Evolutionary conservation across 805 yeast species (phyloP).

Genomic region (Saccharomycopsis capsularis): DNA sequence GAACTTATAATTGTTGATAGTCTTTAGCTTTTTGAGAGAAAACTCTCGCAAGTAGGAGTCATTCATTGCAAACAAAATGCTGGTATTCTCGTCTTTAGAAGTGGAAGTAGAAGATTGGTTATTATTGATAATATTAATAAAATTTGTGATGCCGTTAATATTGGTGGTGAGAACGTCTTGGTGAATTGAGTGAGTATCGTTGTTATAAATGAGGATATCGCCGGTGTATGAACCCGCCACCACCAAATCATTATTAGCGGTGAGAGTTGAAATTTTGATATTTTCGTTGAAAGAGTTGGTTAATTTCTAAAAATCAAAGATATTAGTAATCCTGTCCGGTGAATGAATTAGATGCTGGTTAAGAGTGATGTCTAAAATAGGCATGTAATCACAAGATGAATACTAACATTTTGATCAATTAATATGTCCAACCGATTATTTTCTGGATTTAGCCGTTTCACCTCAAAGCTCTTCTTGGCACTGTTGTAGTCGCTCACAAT

Average conservation of each 20-base stretch:
- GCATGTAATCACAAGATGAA: conserved; percentile 17
- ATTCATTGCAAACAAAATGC: conserved; percentile 43
- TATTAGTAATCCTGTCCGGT: background rate
- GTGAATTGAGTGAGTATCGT: conserved; percentile 27
- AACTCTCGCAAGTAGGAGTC: conserved; percentile 38
- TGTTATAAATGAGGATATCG: conserved; percentile 36
- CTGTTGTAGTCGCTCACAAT: conserved; percentile 13
- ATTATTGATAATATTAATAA: conserved; percentile 35
- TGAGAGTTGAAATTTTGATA: conserved; percentile 43
- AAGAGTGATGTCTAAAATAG: conserved; percentile 3
- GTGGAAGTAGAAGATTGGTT: conserved; percentile 22
- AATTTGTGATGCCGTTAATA: conserved; percentile 47
- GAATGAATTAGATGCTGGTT: background rate
- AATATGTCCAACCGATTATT: conserved; percentile 27
- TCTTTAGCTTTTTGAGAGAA: conserved; percentile 29
- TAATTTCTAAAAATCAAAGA: conserved; percentile 13
- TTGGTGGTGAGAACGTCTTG: conserved; percentile 37
- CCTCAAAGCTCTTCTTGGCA: conserved; percentile 11
- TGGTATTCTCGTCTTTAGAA: conserved; percentile 27
- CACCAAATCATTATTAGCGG: conserved; percentile 36
- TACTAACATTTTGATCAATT: conserved; percentile 30
- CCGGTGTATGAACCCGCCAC: conserved; percentile 53
- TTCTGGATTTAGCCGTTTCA: conserved; percentile 26
- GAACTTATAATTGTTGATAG: conserved; percentile 23
- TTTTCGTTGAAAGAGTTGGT: conserved; percentile 12